phyloP scores from a whole-genome alignment of 2,329 filamentous ascomycete species.

The Curvularia hawaiiensis region DNA sequence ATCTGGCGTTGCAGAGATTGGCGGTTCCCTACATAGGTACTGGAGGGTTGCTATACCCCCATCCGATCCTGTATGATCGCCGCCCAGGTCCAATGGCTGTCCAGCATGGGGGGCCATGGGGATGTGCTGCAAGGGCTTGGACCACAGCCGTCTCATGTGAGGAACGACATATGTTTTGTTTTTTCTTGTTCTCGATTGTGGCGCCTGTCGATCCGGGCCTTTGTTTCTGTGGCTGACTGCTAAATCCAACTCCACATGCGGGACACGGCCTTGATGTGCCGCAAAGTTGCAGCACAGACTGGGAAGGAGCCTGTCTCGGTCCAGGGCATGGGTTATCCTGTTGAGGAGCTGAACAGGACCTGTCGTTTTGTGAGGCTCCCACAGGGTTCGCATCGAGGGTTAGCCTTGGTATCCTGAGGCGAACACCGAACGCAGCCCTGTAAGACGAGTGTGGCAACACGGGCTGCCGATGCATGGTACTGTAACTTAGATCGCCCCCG shows the following conservation, averaged over 20 bases:
- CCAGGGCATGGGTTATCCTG: conserved; percentile 5
- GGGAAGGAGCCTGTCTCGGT: conserved; percentile 4
- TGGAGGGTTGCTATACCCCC: conserved; percentile 22
- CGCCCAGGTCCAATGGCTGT: conserved; percentile 13
- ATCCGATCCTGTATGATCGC: conserved; percentile 24
- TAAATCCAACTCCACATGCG: conserved; percentile 7
- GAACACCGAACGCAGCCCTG: conserved; percentile 19
- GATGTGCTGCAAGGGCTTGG: conserved; percentile 18
- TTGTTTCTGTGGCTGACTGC: conserved; percentile 16
- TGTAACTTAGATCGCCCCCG: conserved; percentile 4
- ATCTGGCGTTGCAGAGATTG: neutral
- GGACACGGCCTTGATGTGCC: conserved; percentile 9
- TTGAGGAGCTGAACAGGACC: conserved; percentile 3
- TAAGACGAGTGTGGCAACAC: conserved; percentile 7
- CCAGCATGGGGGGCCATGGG: conserved; percentile 11
- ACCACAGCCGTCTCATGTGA: conserved; percentile 16
- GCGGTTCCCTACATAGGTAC: conserved; percentile 9
- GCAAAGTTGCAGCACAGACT: conserved; percentile 14
- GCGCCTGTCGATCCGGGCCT: conserved; percentile 17
- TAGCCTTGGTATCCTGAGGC: conserved; percentile 21
- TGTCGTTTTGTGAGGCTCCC: conserved; percentile 22
- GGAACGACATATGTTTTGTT: conserved; percentile 5
- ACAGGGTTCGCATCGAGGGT: conserved; percentile 9
- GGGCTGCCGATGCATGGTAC: conserved; percentile 5
- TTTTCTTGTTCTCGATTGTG: conserved; percentile 12